Base-by-base conservation (phyloP, 164 flowering plant species). In the Amborella trichopoda region DNA sequence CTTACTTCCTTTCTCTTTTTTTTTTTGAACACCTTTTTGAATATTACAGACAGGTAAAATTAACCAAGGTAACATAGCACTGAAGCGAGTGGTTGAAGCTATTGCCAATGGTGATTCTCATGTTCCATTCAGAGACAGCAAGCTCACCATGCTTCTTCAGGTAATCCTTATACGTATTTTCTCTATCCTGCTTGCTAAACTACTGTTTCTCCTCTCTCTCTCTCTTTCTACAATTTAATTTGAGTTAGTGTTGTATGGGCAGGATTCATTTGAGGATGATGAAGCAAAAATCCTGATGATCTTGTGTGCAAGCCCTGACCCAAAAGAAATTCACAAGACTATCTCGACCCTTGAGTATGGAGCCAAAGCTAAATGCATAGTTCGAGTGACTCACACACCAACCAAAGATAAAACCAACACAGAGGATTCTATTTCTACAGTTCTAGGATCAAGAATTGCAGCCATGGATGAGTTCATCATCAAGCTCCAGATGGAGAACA, bases 201-300 rank as follows among this genome's bases (percentile, higher is more conserved):
- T 6, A 5, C 5, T 1, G 10, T n/a, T n/a, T n/a, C n/a, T n/a
- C n/a, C n/a, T n/a, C n/a, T n/a, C n/a, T n/a, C n/a, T n/a, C n/a
- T n/a, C n/a, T n/a, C n/a, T n/a, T n/a, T n/a, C n/a, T n/a, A n/a
- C n/a, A n/a, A n/a, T 28, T 14, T 16, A 19, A 14, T 24, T 58
- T 23, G 28, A 6, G 21, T 23, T 50, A 21, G 2, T 17, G n/a
- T 27, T 30, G 50, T 23, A 46, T 16, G 28, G 11, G 18, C 34
- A 91, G 96, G 99, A 91, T 63, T 91, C 99, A 11, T 91, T 91
- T 50, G 99, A 91, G 65, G 96, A 91, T 59, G 94, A 87, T 44
- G 82, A 87, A 40, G 80, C 96, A 13, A 91, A 91, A 54, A 87
- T 91, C 3, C 52, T 91, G 60, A 91, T 87, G 99, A 74, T 91